Evolutionary conservation across 2,329 filamentous ascomycete species (phyloP).

Genomic region (Endocalyx cinctus): DNA sequence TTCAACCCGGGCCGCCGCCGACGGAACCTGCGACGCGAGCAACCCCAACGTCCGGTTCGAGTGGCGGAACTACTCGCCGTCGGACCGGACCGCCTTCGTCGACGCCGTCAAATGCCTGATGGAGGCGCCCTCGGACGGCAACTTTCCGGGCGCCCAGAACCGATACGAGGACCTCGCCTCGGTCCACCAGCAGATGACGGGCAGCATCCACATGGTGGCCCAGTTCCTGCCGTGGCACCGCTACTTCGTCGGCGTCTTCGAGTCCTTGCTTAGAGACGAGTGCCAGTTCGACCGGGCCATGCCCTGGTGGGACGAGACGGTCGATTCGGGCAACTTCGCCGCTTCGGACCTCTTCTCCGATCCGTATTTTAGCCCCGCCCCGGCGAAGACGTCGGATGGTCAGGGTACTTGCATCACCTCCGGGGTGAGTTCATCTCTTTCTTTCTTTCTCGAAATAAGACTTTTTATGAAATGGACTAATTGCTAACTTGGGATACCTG

Average conservation of each 20-base stretch:
- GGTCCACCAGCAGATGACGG: constrained; percentile 30
- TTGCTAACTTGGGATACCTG: no score
- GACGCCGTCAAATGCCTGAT: constrained; percentile 30
- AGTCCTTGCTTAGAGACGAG: constrained; percentile 32
- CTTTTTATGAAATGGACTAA: no score
- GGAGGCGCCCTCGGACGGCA: constrained; percentile 22
- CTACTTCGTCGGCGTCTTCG: constrained; percentile 31
- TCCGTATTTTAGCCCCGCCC: constrained; percentile 24
- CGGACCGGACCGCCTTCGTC: constrained; percentile 27
- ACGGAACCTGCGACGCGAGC: constrained; percentile 19
- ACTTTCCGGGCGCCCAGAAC: constrained; percentile 20
- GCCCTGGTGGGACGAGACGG: constrained; percentile 38
- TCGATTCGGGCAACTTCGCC: constrained; percentile 28
- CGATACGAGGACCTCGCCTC: constrained; percentile 35
- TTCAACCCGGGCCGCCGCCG: constrained; percentile 6
- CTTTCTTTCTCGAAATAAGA: no score
- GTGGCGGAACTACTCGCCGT: constrained; percentile 26
- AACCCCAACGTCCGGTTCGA: constrained; percentile 23
- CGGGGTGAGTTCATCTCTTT: no score
- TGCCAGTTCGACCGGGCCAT: constrained; percentile 31
- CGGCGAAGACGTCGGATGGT: constrained; percentile 19
- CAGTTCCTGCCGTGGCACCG: constrained; percentile 37
- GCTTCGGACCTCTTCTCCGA: constrained; percentile 26
- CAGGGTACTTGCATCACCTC: constrained; percentile 28
- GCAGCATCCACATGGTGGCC: constrained; percentile 26